Percentiles rank a stretch among this genome's conserved stretches.
Conservation (phyloP, 2,329 filamentous ascomycete genomes). For the Biscogniauxia sp. region DNA sequence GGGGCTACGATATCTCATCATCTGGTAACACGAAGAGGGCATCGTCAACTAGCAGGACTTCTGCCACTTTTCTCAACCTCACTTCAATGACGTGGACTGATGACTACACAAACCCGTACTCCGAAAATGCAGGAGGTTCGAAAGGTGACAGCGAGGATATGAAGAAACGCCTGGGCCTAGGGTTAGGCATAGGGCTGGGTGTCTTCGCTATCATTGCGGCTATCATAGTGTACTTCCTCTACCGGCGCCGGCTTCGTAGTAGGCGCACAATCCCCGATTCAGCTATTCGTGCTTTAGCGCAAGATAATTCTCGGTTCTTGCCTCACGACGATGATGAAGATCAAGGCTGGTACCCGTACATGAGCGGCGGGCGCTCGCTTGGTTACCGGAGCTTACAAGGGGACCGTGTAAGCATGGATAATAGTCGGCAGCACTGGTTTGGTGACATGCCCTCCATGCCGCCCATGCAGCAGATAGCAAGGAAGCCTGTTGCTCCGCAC, state of each 20-base stretch:
- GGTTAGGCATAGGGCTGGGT: slow-evolving; percentile 65
- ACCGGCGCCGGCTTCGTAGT: slow-evolving; percentile 43
- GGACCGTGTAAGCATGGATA: slow-evolving; percentile 24
- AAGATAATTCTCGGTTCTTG: slow-evolving; percentile 47
- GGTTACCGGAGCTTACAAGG: slow-evolving; percentile 52
- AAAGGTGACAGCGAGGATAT: slow-evolving; percentile 6
- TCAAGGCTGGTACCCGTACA: slow-evolving; percentile 46
- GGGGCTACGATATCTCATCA: slow-evolving; percentile 53
- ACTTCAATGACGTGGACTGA: slow-evolving; percentile 54
- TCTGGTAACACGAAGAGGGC: slow-evolving; percentile 36
- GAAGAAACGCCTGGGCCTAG: slow-evolving; percentile 55
- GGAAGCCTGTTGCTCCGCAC: slow-evolving; percentile 28
- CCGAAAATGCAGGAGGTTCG: slow-evolving; percentile 7
- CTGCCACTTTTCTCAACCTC: slow-evolving; percentile 53
- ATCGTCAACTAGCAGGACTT: slow-evolving; percentile 16
- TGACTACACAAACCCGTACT: slow-evolving; percentile 47
- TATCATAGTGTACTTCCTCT: slow-evolving; percentile 47
- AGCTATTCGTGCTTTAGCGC: slow-evolving; percentile 47
- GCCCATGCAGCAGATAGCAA: slow-evolving; percentile 18
- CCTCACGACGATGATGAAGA: slow-evolving; percentile 33
- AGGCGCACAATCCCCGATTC: slow-evolving; percentile 41
- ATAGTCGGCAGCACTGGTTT: slow-evolving; percentile 27
- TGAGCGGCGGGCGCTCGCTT: slow-evolving; percentile 38
- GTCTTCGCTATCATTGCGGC: slow-evolving; percentile 49
- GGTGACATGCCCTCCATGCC: slow-evolving; percentile 16